Base-by-base conservation (phyloP, 2,329 filamentous ascomycete species). In the Aureobasidium melanogenum region DNA sequence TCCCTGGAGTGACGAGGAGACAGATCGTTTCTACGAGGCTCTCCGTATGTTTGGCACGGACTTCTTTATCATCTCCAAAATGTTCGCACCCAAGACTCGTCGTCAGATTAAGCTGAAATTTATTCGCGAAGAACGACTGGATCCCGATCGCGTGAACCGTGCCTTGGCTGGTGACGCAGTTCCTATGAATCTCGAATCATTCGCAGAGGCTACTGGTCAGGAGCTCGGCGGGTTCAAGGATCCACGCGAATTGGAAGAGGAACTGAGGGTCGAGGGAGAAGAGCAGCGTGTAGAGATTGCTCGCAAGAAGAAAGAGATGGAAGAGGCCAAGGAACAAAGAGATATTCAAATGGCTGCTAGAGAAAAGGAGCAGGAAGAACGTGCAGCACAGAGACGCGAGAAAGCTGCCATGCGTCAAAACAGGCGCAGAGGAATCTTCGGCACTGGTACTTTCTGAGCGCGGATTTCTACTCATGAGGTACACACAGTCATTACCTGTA, bases 51-150 rank as follows among this genome's bases (percentile, higher is more conserved):
- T 91, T 69, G 90, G 90, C 61, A 93, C 88, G 1, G 89, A 93
- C 70, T 95, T 94, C 70, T 82, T 87, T 71, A 89, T 89, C 74
- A 91, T 95, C 67, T 82, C 83, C 63, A 83, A 84, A 67, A 85
- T 91, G 81, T 92, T 95, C 69, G 83, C 85, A 1, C 82, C 83
- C 64, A 85, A 87, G 69, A 88, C 83, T 63, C 82, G 90, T 19
- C 82, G 86, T 34, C 84, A 89, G 71, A 82, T 94, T 74, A 93
- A 93, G 76, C 81, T 87, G 65, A 94, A 94, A 71, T 94, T 90
- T 75, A 88, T 87, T 68, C 85, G 87, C 63, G 90, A 94, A 74
- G 89, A 94, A 74, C 80, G 84, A 36, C 77, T 83, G 58, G 81
- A 87, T 64, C 85, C 88, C 0, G 74, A 76, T 3, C 81, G 83